Percentiles rank a stretch among this genome's conserved stretches.
These are phyloP conservation scores for Spathaspora gorwiae DNA, from an alignment of 805 yeast species.

Conservation along the genomic window DNA sequence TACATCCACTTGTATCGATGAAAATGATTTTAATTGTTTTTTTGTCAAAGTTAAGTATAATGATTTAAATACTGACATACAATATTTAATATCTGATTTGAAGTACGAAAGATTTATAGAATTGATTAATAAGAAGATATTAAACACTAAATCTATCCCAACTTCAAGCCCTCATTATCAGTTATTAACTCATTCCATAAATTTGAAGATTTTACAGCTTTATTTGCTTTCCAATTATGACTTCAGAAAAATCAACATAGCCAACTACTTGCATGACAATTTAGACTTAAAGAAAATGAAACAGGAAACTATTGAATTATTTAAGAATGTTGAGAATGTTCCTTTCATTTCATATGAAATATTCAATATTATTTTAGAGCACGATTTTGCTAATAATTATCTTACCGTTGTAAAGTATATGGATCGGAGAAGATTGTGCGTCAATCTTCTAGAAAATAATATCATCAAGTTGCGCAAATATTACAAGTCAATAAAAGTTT, in stretches of 20 bases:
- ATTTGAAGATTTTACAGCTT: conserved; percentile 26
- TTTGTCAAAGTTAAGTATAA: conserved; percentile 22
- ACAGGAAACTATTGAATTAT: conserved; percentile 2
- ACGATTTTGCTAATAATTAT: conserved; percentile 1
- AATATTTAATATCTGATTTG: conserved; percentile 14
- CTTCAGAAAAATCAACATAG: conserved; percentile 25
- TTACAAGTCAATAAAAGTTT: conserved; percentile 22
- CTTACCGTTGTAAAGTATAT: conserved; percentile 6
- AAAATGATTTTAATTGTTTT: neutral
- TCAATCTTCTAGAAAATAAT: conserved; percentile 29
- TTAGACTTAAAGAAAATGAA: neutral
- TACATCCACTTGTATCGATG: neutral
- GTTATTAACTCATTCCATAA: conserved; percentile 10
- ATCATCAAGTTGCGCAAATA: conserved; percentile 25
- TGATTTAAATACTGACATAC: conserved; percentile 32
- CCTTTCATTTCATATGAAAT: neutral
- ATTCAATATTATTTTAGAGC: conserved; percentile 5
- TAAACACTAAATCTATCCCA: conserved; percentile 14
- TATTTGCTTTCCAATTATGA: conserved; percentile 30
- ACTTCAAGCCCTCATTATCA: neutral
- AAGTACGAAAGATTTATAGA: conserved; percentile 17
- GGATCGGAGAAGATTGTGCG: conserved; percentile 9
- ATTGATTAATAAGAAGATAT: conserved; percentile 29
- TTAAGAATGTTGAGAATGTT: conserved; percentile 6
- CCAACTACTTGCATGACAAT: conserved; percentile 13